Evolutionary conservation across 257 asterid genomes (phyloP).

Genomic region (Ballota nigra): DNA sequence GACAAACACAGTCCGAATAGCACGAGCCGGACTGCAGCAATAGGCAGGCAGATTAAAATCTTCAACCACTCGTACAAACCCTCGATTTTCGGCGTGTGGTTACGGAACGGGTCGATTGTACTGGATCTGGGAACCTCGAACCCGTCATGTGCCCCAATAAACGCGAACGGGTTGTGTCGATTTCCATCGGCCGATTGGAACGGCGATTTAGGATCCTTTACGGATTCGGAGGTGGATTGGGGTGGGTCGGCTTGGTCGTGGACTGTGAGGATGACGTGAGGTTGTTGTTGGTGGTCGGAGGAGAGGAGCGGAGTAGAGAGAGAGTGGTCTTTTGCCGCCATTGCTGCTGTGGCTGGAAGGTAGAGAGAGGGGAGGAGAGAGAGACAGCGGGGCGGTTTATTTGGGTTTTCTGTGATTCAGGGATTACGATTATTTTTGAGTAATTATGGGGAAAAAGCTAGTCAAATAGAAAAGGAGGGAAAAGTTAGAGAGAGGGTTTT

Average conservation of each 20-base stretch:
- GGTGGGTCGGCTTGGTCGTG: constrained; percentile 30
- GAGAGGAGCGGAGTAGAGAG: constrained; percentile 59
- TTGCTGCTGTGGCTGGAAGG: constrained; percentile 14
- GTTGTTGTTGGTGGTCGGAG: constrained; percentile 27
- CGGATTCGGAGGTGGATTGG: constrained; percentile 10
- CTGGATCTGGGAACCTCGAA: constrained; percentile 63
- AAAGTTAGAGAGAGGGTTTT: constrained; percentile 9
- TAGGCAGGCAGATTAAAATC: constrained; percentile 70
- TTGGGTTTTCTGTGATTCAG: constrained; percentile 16
- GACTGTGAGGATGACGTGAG: constrained; percentile 55
- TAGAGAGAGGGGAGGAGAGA: neutral
- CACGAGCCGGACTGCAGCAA: constrained; percentile 60
- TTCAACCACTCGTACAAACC: constrained; percentile 93
- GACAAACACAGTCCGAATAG: constrained; percentile 59
- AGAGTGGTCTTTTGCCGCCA: constrained; percentile 39
- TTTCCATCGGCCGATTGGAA: constrained; percentile 31
- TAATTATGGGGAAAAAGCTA: neutral
- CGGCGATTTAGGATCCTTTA: neutral
- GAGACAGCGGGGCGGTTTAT: constrained; percentile 14
- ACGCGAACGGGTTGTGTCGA: constrained; percentile 46
- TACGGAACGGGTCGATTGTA: constrained; percentile 79
- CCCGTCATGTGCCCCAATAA: constrained; percentile 56
- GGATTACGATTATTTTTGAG: neutral
- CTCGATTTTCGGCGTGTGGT: constrained; percentile 57
- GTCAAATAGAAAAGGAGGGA: constrained; percentile 22